Evolutionary conservation across 495 filamentous ascomycete genomes (phyloP).

Genomic region (Penicillium herquei): DNA sequence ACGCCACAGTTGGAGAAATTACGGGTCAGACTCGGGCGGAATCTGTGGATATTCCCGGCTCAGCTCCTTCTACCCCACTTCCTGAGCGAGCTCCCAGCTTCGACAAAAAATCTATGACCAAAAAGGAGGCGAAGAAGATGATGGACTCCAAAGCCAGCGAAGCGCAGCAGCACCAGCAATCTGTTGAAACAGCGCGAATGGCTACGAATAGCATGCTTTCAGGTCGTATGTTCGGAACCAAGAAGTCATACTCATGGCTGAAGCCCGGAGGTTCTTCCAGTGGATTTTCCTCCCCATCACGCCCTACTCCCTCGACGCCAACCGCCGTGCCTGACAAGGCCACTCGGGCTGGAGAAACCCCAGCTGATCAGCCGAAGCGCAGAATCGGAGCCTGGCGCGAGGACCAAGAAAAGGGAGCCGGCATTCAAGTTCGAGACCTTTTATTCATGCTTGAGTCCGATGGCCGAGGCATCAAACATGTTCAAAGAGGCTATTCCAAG

Average conservation of each 20-base stretch:
- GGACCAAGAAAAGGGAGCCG: slow-evolving; percentile 44
- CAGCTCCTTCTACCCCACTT: slow-evolving; percentile 43
- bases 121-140: slow-evolving; percentile 53
- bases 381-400: slow-evolving; percentile 49
- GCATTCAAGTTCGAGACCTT: slow-evolving; percentile 51
- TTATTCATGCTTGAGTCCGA: slow-evolving; percentile 52
- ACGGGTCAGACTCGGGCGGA: slow-evolving; percentile 29
- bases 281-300: slow-evolving; percentile 41
- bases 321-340: slow-evolving; percentile 32
- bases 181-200: slow-evolving; percentile 47
- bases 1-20: slow-evolving; percentile 40
- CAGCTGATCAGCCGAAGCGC: slow-evolving; percentile 26
- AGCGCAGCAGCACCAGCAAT: slow-evolving; percentile 50
- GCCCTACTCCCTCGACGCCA: slow-evolving; percentile 34
- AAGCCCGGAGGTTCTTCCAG: slow-evolving; percentile 37
- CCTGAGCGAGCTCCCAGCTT: slow-evolving; percentile 43
- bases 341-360: slow-evolving; percentile 28
- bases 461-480: slow-evolving; percentile 42
- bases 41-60: slow-evolving; percentile 38
- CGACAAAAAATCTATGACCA: slow-evolving; percentile 56
- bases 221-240: slow-evolving; percentile 42
- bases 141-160: slow-evolving; percentile 49
- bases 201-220: slow-evolving; percentile 47
- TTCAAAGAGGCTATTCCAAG: slow-evolving; percentile 46
- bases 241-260: slow-evolving; percentile 49